Percentiles rank a stretch among this genome's conserved stretches.
Conservation (phyloP, 23 red algal species). For the Gracilaria domingensis region DNA sequence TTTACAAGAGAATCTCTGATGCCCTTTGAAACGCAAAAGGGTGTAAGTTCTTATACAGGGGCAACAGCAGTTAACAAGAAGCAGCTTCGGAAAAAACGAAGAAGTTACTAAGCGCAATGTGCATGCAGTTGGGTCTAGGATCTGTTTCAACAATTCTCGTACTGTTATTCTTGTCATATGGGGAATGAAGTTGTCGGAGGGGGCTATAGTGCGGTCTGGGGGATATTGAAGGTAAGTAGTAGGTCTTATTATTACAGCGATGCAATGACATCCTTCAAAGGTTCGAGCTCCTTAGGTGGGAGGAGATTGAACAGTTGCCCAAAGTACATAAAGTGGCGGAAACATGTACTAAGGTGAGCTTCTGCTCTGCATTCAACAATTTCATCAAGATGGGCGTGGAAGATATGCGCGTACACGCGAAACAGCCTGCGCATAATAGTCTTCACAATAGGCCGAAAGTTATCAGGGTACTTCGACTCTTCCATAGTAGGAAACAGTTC, state of each 20-base stretch:
- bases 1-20: conserved; percentile 90
- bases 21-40: conserved; percentile 82
- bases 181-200: neutral
- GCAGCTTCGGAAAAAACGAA: conserved; percentile 48
- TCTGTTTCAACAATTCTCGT: neutral
- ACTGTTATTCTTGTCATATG: neutral
- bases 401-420: conserved; percentile 98
- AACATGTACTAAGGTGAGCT: conserved; percentile 96
- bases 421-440: conserved; percentile 91
- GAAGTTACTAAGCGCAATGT: conserved; percentile 19
- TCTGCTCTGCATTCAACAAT: conserved; percentile 89
- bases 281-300: conserved; percentile 93
- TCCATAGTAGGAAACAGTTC: conserved; percentile 67
- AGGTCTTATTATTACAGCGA: conserved; percentile 46
- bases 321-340: conserved; percentile 96
- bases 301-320: conserved; percentile 85
- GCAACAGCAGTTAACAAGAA: conserved; percentile 58
- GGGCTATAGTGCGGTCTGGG: neutral
- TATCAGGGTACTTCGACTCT: conserved; percentile 76
- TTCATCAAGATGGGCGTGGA: conserved; percentile 91
- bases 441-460: conserved; percentile 80
- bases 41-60: conserved; percentile 83
- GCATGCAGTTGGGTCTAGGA: neutral
- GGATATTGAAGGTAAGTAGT: neutral
- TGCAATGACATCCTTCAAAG: conserved; percentile 84